Evolutionary conservation across 2,329 filamentous ascomycete species (phyloP), one percentile per base, ranked within the genome.

Genomic region (Aspergillus tubingensis): DNA sequence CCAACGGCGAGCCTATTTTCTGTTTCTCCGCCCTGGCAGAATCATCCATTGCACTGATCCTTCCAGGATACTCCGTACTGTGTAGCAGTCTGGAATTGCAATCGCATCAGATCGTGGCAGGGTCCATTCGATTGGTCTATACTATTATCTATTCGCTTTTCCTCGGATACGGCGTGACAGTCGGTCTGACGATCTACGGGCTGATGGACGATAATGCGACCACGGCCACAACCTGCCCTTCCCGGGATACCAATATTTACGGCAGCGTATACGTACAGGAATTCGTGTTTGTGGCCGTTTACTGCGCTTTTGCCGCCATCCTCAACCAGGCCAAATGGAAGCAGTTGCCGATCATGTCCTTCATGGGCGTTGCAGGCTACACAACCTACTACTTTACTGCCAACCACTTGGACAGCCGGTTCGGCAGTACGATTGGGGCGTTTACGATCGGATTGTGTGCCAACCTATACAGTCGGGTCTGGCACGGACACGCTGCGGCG

Each of bases 291-390:
- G 91, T 93, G 0, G 84, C 89, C 0, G 75, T 83, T 2, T 94
- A 92, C 71, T 86, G 90, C 21, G 70, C 91, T 32, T 91, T 88
- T 71, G 82, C 92, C 39, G 89, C 88, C 62, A 82, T 92, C 67
- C 88, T 93, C 74, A 92, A 92, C 75, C 90, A 94, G 67, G 89
- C 88, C 59, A 91, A 91, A 74, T 90, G 85, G 84, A 88, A 85
- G 68, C 90, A 94, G 72, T 84, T 87, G 43, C 90, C 90, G 0
- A 82, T 90, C 56, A 94, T 93, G 90, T 77, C 90, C 2, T 48
- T 85, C 61, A 92, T 95, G 68, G 86, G 90, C 0, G 80, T 91
- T 39, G 84, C 85, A 1, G 91, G 91, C 10, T 94, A 90, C 72
- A 79, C 87, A 5, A 88, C 92, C 68, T 93, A 90, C 76, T 90